Conservation (phyloP, 352 stramenopile species). For the Phytophthora agathidicida region DNA sequence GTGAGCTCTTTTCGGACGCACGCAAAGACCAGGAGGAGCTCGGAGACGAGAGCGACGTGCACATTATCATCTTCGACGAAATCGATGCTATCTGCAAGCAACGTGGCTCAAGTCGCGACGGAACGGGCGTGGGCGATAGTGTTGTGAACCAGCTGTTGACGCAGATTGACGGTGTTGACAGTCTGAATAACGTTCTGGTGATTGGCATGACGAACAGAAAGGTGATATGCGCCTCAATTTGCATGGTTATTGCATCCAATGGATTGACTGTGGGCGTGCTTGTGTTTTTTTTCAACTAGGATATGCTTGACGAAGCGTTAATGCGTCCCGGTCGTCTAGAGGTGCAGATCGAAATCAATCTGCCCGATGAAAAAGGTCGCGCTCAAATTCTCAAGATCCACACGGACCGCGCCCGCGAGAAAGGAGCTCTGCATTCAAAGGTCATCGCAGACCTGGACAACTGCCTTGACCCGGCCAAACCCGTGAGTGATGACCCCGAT, state of each 20-base stretch:
- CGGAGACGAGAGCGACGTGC: slow-evolving; percentile 97
- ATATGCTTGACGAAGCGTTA: slow-evolving; percentile 96
- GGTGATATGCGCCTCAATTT: slow-evolving; percentile 38
- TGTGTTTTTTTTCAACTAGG: slow-evolving; percentile 37
- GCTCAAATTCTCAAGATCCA: slow-evolving; percentile 99
- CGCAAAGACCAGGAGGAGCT: slow-evolving; percentile 88
- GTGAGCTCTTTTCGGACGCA: slow-evolving; percentile 97
- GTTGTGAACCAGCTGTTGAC: slow-evolving; percentile 99
- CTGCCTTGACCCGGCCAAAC: slow-evolving; percentile 71
- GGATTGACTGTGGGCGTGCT: slow-evolving; percentile 1
- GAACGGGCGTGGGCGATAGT: slow-evolving; percentile 96
- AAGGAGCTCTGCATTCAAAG: slow-evolving; percentile 67
- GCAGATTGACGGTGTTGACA: slow-evolving; percentile 99
- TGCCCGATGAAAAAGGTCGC: slow-evolving; percentile 95
- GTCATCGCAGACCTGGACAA: slow-evolving; percentile 83
- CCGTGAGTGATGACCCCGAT: slow-evolving; percentile 66
- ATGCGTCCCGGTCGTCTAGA: slow-evolving; percentile 98
- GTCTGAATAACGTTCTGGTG: slow-evolving; percentile 99
- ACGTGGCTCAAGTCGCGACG: slow-evolving; percentile 92
- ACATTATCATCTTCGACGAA: slow-evolving; percentile 99
- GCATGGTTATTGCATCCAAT: not conserved
- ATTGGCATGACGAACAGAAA: slow-evolving; percentile 99
- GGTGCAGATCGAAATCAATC: slow-evolving; percentile 99
- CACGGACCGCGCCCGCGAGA: slow-evolving; percentile 88
- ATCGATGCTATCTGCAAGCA: slow-evolving; percentile 99